These are phyloP conservation scores for Cladosporium colombiae DNA, from an alignment of 2,329 filamentous ascomycete genomes.

Conservation along the genomic window DNA sequence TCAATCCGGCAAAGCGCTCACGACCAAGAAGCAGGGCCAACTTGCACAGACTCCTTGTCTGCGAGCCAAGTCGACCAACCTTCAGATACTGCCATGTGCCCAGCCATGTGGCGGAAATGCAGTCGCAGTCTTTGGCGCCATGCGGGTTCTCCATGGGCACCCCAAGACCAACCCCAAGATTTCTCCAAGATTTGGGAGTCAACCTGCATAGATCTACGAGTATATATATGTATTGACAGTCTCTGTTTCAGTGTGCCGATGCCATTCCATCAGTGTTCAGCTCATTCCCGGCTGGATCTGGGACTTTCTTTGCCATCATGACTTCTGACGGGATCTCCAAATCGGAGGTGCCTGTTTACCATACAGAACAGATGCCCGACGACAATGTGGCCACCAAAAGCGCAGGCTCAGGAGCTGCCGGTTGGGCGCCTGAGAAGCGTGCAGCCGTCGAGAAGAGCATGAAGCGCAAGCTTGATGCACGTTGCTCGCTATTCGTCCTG, in stretches of 20 bases:
- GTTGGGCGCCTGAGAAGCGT: slow-evolving; percentile 24
- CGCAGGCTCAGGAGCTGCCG: slow-evolving; percentile 15
- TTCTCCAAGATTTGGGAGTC: slow-evolving; percentile 13
- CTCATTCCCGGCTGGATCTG: neutral
- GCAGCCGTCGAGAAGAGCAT: slow-evolving; percentile 14
- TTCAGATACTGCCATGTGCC: slow-evolving; percentile 13
- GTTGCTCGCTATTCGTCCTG: slow-evolving; percentile 65
- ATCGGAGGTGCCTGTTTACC: slow-evolving; percentile 32
- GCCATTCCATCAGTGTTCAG: neutral
- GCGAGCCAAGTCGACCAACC: slow-evolving; percentile 17
- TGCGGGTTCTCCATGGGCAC: slow-evolving; percentile 10
- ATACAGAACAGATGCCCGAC: slow-evolving; percentile 28
- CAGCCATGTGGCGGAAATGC: slow-evolving; percentile 6
- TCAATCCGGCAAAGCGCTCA: neutral
- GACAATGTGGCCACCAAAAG: neutral
- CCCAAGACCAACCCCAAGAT: slow-evolving; percentile 14
- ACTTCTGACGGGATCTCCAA: slow-evolving; percentile 14
- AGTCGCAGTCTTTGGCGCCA: slow-evolving; percentile 3
- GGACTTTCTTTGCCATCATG: slow-evolving; percentile 4
- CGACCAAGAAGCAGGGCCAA: slow-evolving; percentile 15
- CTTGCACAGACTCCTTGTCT: slow-evolving; percentile 19
- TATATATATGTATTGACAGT: slow-evolving; percentile 9
- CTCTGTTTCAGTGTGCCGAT: neutral
- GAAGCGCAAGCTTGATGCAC: slow-evolving; percentile 66
- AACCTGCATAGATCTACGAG: slow-evolving; percentile 4